Conservation (phyloP, 768 basidiomycete genomes). For the Galerina marginata region DNA sequence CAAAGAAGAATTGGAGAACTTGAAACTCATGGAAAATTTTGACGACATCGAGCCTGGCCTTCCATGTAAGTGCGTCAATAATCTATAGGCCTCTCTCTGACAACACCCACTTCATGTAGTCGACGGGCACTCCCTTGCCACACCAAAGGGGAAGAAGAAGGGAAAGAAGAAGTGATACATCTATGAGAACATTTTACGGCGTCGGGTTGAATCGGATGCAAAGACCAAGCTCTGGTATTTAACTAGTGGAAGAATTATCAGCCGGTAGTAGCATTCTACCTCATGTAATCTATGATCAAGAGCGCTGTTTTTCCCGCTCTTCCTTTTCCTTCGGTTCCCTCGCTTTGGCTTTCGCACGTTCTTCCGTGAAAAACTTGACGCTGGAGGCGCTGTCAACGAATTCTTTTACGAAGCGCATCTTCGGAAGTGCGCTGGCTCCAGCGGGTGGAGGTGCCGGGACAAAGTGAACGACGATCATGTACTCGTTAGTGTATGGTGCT, state of each 20-base stretch:
- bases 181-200: too few species aligned
- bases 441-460: conserved; percentile 2
- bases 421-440: conserved; percentile 17
- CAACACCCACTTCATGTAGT: too few species aligned
- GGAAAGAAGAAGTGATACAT: too few species aligned
- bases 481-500: conserved; percentile 30
- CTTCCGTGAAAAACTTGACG: conserved; percentile 26
- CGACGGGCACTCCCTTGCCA: too few species aligned
- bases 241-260: not conserved
- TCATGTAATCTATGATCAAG: not conserved
- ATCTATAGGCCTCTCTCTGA: too few species aligned
- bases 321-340: not conserved
- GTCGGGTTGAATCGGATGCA: too few species aligned
- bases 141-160: too few species aligned
- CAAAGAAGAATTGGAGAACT: not conserved
- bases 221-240: too few species aligned
- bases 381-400: conserved; percentile 31
- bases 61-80: too few species aligned
- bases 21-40: too few species aligned
- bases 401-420: conserved; percentile 32
- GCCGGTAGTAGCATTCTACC: not conserved
- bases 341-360: conserved; percentile 27
- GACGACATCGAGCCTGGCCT: too few species aligned
- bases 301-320: not conserved
- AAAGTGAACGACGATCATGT: conserved; percentile 28